Conservation (phyloP, 345 rosid species). For the Arabis hirsuta region DNA sequence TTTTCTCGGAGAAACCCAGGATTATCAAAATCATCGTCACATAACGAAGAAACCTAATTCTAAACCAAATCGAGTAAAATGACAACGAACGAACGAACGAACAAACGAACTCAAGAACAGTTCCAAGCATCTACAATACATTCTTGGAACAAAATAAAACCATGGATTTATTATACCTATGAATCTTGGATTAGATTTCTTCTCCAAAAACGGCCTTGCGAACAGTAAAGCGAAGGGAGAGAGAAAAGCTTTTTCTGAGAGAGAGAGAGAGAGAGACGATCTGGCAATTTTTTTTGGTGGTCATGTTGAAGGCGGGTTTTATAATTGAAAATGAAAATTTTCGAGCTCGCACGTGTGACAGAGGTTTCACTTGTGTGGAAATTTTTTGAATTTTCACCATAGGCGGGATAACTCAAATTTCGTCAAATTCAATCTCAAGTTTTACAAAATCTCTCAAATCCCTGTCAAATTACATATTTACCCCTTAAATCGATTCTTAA, state of each 20-base stretch:
- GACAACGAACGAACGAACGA: too few relatives aligned
- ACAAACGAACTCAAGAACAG: slow-evolving; percentile 13
- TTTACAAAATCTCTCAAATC: neutral
- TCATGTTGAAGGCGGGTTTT: slow-evolving; percentile 43
- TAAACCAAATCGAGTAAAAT: neutral
- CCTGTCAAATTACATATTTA: neutral
- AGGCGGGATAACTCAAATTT: slow-evolving; percentile 35
- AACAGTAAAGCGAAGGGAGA: slow-evolving; percentile 32
- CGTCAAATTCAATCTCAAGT: slow-evolving; percentile 10
- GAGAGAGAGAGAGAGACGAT: too few relatives aligned
- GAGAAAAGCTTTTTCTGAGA: slow-evolving; percentile 31
- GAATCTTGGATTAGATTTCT: slow-evolving; percentile 14
- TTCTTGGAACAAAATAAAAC: neutral
- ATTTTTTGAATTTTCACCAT: slow-evolving; percentile 33
- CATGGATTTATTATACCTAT: slow-evolving; percentile 28
- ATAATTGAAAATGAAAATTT: slow-evolving; percentile 40
- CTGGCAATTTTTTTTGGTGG: slow-evolving; percentile 35
- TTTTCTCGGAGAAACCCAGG: neutral
- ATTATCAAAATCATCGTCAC: neutral
- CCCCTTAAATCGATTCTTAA: neutral
- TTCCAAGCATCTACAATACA: neutral
- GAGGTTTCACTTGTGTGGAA: slow-evolving; percentile 21
- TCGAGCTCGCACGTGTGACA: slow-evolving; percentile 39
- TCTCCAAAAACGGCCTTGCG: slow-evolving; percentile 20
- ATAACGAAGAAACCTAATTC: slow-evolving; percentile 15